Base-by-base conservation (phyloP, 2,329 filamentous ascomycete species). In the Metarhizium sp. region DNA sequence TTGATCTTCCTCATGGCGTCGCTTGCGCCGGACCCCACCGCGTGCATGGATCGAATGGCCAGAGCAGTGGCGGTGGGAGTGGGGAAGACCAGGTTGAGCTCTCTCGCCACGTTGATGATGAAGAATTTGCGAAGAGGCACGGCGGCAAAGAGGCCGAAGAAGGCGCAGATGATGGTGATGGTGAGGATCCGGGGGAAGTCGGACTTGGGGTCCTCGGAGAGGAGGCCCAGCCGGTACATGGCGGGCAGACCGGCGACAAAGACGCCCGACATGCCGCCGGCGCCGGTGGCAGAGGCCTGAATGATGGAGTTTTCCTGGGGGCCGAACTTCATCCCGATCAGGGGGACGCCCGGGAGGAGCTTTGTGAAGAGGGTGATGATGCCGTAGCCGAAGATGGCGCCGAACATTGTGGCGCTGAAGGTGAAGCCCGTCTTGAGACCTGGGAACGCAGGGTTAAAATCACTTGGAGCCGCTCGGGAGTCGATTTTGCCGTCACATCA, bases 91-190 rank as follows among this genome's bases (percentile, higher is more conserved):
- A 85, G 73, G 55, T 75, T 77, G 36, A 84, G 69, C 67, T 85
- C 80, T 10, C 81, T 74, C 3, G 80, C 80, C 13, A 85, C 80
- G 57, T 84, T 81, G 66, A 86, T 79, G 66, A 87, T 79, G 72
- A 86, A 87, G 72, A 87, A 86, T 64, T 84, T 85, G 56, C 84
- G 80, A 20, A 85, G 74, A 7, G 82, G 81, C 0, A 81, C 82
- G 51, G 79, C 78, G 60, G 84, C 82, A 66, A 83, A 82, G 57
- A 85, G 75, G 4, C 84, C 84, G 65, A 85, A 85, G 69, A 84
- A 84, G 10, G 78, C 80, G 57, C 80, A 81, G 50, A 84, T 78
- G 47, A 83, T 72, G 2, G 82, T 85, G 59, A 86, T 74, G 32
- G 79, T 79, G 55, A 85, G 72, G 50, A 86, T 76, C 36, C 79